These are phyloP conservation scores for Mrakia gelida DNA, from an alignment of 768 basidiomycete genomes.

Conservation along the genomic window DNA sequence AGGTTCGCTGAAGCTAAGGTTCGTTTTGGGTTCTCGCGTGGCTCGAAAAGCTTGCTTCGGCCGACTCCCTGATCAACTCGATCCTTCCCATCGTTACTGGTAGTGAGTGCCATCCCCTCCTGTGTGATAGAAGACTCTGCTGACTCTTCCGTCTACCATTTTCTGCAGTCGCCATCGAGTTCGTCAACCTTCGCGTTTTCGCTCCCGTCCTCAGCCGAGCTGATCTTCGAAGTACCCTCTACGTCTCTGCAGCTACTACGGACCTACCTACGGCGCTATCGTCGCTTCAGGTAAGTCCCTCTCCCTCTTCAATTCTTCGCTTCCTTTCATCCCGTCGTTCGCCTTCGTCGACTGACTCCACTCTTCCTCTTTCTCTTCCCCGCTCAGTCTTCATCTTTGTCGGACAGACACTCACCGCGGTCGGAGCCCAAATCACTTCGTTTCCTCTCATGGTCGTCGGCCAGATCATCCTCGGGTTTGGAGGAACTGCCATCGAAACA, in stretches of 20 bases:
- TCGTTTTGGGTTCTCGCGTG: background rate
- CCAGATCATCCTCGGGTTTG: conserved; percentile 39
- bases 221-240: conserved; percentile 35
- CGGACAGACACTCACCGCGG: conserved; percentile 36
- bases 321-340: too few relatives aligned
- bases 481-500: conserved; percentile 41
- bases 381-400: conserved; percentile 38
- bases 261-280: conserved; percentile 36
- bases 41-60: background rate
- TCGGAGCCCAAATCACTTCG: background rate
- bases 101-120: background rate
- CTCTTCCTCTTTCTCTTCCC: too few relatives aligned
- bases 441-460: conserved; percentile 5
- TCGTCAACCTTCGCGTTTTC: background rate
- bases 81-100: conserved; percentile 37
- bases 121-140: background rate
- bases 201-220: conserved; percentile 36
- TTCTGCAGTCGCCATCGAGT: background rate
- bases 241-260: conserved; percentile 37
- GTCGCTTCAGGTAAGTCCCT: conserved; percentile 26
- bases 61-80: background rate
- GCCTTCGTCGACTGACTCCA: too few relatives aligned
- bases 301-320: too few relatives aligned
- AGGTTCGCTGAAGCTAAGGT: background rate
- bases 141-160: background rate